Evolutionary conservation across 169 alveolate species (phyloP).

Genomic region (Cryptosporidium tyzzeri): DNA sequence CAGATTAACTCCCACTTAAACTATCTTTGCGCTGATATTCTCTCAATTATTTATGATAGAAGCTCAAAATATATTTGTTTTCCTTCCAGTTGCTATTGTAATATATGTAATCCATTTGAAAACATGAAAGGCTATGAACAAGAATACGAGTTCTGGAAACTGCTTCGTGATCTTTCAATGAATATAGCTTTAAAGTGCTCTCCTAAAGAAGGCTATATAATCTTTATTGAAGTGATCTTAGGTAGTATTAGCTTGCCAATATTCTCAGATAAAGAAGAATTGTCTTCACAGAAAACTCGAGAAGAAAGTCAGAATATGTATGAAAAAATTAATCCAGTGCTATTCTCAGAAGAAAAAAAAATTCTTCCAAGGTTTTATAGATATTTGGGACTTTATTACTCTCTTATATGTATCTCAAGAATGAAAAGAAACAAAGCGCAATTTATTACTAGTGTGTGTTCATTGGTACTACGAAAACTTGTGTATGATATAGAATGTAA

Average conservation of each 20-base stretch:
- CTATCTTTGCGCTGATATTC: constrained; percentile 39
- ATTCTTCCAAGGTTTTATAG: constrained; percentile 55
- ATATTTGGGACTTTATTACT: constrained; percentile 38
- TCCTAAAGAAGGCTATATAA: constrained; percentile 70
- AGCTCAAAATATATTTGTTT: constrained; percentile 44
- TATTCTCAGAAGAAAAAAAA: not conserved
- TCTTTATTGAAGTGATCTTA: constrained; percentile 38
- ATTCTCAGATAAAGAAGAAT: constrained; percentile 24
- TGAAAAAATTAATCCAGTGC: constrained; percentile 1
- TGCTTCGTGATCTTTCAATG: constrained; percentile 21
- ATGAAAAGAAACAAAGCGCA: constrained; percentile 75
- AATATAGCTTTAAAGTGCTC: constrained; percentile 38
- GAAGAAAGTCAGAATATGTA: not conserved
- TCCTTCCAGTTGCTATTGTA: constrained; percentile 34
- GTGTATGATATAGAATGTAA: constrained; percentile 53
- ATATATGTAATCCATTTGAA: constrained; percentile 26
- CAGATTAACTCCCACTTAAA: not conserved
- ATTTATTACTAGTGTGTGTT: constrained; percentile 57
- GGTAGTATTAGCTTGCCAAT: constrained; percentile 64
- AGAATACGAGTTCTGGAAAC: constrained; percentile 28
- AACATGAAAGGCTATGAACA: not conserved
- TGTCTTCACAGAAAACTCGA: not conserved
- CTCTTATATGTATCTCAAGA: constrained; percentile 57
- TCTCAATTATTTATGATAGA: constrained; percentile 58
- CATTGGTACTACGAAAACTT: constrained; percentile 48